Percentiles rank a stretch among this genome's conserved stretches.
phyloP scores from a whole-genome alignment of 345 rosid species.

The Syzygium oleosum region DNA sequence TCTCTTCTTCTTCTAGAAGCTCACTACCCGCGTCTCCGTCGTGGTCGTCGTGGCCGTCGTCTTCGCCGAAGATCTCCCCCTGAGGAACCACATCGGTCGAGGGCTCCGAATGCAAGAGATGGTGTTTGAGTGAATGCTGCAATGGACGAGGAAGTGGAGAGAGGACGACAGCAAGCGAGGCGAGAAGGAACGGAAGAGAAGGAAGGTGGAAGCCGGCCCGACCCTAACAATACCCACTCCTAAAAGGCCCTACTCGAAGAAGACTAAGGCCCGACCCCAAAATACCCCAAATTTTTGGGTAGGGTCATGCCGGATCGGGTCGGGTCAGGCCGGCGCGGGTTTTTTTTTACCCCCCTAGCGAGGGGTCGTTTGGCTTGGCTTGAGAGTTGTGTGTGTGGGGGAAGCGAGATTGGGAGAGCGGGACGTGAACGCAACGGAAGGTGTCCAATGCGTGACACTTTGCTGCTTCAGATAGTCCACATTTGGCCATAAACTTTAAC shows the following conservation, averaged over 20 bases:
- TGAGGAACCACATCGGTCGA: background rate
- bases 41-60: background rate
- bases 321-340: too few species aligned
- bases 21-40: background rate
- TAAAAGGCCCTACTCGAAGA: too few species aligned
- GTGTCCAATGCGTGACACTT: background rate
- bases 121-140: conserved; percentile 3
- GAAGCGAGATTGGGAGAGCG: background rate
- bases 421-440: background rate
- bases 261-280: too few species aligned
- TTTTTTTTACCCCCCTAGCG: too few species aligned
- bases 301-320: too few species aligned
- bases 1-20: background rate
- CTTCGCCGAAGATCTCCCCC: background rate
- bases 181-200: background rate
- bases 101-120: background rate
- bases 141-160: background rate
- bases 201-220: background rate
- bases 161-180: background rate
- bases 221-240: too few species aligned
- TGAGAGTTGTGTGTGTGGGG: background rate
- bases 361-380: background rate
- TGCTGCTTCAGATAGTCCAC: background rate
- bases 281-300: too few species aligned
- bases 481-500: too few species aligned